These are phyloP conservation scores for Clitopilus hobsonii DNA, from an alignment of 768 basidiomycete genomes.

Conservation along the genomic window DNA sequence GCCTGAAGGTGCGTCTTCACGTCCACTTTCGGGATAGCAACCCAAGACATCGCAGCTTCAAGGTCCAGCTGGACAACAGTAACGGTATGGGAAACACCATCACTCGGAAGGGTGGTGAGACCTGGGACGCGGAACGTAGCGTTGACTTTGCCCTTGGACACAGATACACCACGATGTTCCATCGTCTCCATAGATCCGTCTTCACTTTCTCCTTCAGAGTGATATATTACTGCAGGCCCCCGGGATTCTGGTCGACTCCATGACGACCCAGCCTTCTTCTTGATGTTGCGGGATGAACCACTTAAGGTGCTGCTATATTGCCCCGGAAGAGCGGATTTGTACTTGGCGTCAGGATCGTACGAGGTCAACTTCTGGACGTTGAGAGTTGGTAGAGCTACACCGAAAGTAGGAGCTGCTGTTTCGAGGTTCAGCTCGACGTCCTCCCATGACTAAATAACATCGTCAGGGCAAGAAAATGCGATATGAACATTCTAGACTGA, in stretches of 20 bases:
- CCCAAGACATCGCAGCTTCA: slow-evolving; percentile 36
- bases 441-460: slow-evolving; percentile 22
- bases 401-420: slow-evolving; percentile 37
- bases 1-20: slow-evolving; percentile 35
- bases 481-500: slow-evolving; percentile 6
- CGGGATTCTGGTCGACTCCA: neutral
- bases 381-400: slow-evolving; percentile 29
- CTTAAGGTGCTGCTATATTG: no score
- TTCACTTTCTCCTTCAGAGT: neutral
- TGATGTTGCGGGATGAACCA: no score
- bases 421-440: slow-evolving; percentile 37
- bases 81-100: slow-evolving; percentile 34
- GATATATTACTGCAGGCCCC: no score
- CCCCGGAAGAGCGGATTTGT: neutral
- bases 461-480: neutral
- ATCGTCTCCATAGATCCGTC: neutral
- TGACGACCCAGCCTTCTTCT: no score
- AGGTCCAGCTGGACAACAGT: slow-evolving; percentile 32
- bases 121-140: slow-evolving; percentile 40
- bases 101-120: slow-evolving; percentile 35
- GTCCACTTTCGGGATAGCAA: slow-evolving; percentile 34
- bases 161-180: slow-evolving; percentile 17
- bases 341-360: neutral
- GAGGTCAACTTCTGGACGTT: slow-evolving; percentile 28
- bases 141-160: slow-evolving; percentile 32